Evolutionary conservation across 441 rosid species (phyloP), one percentile per base, ranked within the genome.

Genomic region (Populus hybrid): DNA sequence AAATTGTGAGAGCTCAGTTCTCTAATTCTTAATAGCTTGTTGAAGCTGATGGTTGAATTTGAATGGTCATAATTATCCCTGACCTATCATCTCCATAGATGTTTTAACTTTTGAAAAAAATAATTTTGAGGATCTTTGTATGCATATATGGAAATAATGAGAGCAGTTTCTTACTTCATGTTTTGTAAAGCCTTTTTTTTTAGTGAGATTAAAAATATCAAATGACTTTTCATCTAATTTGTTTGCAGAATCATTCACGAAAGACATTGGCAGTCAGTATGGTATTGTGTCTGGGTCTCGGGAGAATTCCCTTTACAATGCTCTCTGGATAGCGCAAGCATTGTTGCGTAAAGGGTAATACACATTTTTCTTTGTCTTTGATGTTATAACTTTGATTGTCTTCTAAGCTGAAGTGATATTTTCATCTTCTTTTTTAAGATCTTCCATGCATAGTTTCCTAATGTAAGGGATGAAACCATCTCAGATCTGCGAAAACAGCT

Each of bases 321-420:
- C 95, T 75, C 91, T 95, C 29, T 95, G 99, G 99, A 97, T 89
- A 76, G 97, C 97, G 18, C 99, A 95, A 88, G 98, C 94, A 53
- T 84, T 95, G 73, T 87, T 95, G 33, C 97, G 94, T 71, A 95
- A 95, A 90, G 99, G 99, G 98, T 95, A 90, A 73, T 65, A 28
- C 59, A 40, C 61, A 56, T n/a, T 8, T 77, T 23, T 74, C 18
- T 10, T 14, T 35, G 42, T 21, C 28, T 79, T 24, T 79, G 6
- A 18, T n/a, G 72, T 65, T 26, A 31, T 21, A 68, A n/a, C 14
- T 64, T 76, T 64, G 59, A 68, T 68, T 78, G 74, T 78, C 4
- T 45, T 53, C 50, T 64, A 38, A 36, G 64, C 21, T 31, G 50
- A 72, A 67, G 28, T 2, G 66, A 33, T 28, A 9, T 69, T 63